A percentile compares a stretch with the other conserved stretches of the same genome.
Conservation (phyloP, 352 stramenopile genomes). For the Phytopythium sindhum region DNA sequence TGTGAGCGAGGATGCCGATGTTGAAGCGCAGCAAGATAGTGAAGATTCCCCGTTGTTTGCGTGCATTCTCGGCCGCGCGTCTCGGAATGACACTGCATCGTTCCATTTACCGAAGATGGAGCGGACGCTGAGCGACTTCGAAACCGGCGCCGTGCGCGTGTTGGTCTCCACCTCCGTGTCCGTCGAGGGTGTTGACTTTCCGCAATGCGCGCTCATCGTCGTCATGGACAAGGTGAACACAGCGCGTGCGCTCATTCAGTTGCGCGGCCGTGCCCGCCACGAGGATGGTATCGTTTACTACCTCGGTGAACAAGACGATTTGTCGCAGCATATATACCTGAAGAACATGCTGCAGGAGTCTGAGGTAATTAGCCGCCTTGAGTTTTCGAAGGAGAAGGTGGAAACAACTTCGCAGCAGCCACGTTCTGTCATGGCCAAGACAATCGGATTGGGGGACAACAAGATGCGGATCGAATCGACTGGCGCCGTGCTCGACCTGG, state of each 20-base stretch:
- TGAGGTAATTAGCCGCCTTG: slow-evolving; percentile 52
- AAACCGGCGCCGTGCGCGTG: slow-evolving; percentile 46
- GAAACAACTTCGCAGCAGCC: slow-evolving; percentile 58
- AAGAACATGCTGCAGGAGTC: slow-evolving; percentile 38
- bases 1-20: slow-evolving; percentile 13
- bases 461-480: slow-evolving; percentile 45
- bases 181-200: slow-evolving; percentile 78
- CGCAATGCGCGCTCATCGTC: slow-evolving; percentile 63
- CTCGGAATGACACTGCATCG: slow-evolving; percentile 50
- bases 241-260: slow-evolving; percentile 65
- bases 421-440: slow-evolving; percentile 38
- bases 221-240: slow-evolving; percentile 54
- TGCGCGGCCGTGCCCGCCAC: slow-evolving; percentile 70
- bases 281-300: slow-evolving; percentile 78
- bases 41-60: slow-evolving; percentile 30
- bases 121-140: slow-evolving; percentile 48
- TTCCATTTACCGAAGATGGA: slow-evolving; percentile 60
- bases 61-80: slow-evolving; percentile 61
- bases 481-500: slow-evolving; percentile 65
- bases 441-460: slow-evolving; percentile 30
- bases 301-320: slow-evolving; percentile 48
- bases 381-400: slow-evolving; percentile 65
- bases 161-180: slow-evolving; percentile 79
- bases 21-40: slow-evolving; percentile 13
- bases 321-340: slow-evolving; percentile 44